These are phyloP conservation scores for Zygotorulaspora sp. DNA, from an alignment of 805 yeast genomes.

Conservation along the genomic window DNA sequence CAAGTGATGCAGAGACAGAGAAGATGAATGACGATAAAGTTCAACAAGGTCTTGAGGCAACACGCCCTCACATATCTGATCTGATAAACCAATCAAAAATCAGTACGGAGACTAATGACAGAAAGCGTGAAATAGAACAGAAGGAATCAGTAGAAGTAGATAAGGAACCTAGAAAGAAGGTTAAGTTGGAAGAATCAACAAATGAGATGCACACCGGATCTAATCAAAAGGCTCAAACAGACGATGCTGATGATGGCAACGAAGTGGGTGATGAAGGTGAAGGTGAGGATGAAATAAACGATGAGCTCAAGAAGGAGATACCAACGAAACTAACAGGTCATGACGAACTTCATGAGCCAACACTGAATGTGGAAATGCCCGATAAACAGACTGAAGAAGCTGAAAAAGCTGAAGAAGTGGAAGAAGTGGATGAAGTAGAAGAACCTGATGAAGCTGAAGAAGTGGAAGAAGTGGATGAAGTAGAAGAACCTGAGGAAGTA, in stretches of 20 bases:
- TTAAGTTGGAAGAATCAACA: not conserved
- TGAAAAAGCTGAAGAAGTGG: constrained; percentile 15
- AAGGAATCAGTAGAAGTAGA: constrained; percentile 1
- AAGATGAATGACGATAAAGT: constrained; percentile 53
- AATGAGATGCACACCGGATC: no score
- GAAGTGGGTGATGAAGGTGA: constrained; percentile 19
- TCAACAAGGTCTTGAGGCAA: constrained; percentile 16
- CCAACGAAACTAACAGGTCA: constrained; percentile 5
- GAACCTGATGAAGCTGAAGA: constrained; percentile 18
- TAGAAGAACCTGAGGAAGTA: constrained; percentile 20
- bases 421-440: constrained; percentile 7
- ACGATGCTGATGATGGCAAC: constrained; percentile 16
- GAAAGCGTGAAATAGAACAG: constrained; percentile 7
- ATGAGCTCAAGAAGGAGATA: constrained; percentile 6
- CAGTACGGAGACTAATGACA: constrained; percentile 19
- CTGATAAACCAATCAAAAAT: constrained; percentile 9
- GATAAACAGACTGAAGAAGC: constrained; percentile 20
- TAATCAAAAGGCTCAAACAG: not conserved
- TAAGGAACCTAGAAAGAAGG: constrained; percentile 5
- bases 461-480: constrained; percentile 15
- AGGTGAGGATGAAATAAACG: constrained; percentile 12
- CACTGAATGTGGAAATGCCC: constrained; percentile 11
- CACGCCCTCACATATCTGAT: constrained; percentile 22
- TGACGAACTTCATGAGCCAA: not conserved
- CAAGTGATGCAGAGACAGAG: constrained; percentile 88